These are phyloP conservation scores for Lactarius vividus DNA, from an alignment of 768 basidiomycete genomes.

Conservation along the genomic window DNA sequence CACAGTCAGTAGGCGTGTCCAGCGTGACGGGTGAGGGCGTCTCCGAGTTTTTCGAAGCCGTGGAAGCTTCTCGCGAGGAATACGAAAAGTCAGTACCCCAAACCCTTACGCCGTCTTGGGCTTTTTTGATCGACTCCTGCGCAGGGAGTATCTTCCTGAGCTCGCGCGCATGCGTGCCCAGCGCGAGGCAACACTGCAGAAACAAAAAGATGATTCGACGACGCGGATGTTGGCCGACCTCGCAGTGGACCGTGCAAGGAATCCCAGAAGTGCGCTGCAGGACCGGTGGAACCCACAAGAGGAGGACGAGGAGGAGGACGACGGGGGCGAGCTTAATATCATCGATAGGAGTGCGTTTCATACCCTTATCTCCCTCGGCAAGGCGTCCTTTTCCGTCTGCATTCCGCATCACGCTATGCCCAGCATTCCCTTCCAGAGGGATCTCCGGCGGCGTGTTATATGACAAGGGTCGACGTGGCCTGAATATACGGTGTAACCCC, in stretches of 20 bases:
- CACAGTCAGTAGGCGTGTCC: slow-evolving; percentile 90
- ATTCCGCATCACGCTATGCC: slow-evolving; percentile 5
- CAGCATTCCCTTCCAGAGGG: not conserved
- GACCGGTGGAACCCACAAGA: slow-evolving; percentile 67
- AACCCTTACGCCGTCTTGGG: not conserved
- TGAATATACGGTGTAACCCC: slow-evolving; percentile 4
- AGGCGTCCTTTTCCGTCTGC: slow-evolving; percentile 6
- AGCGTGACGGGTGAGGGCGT: slow-evolving; percentile 96
- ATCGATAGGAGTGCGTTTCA: slow-evolving; percentile 65
- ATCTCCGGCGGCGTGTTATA: slow-evolving; percentile 5
- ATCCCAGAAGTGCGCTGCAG: slow-evolving; percentile 52
- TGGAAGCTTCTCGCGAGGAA: slow-evolving; percentile 82
- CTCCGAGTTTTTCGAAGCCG: slow-evolving; percentile 86
- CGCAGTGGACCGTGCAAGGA: slow-evolving; percentile 62
- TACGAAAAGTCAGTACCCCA: slow-evolving; percentile 70
- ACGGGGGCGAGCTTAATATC: slow-evolving; percentile 49
- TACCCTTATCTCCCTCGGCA: slow-evolving; percentile 4
- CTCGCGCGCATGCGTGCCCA: slow-evolving; percentile 65
- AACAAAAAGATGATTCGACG: slow-evolving; percentile 73
- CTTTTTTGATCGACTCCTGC: slow-evolving; percentile 3
- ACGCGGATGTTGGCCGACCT: slow-evolving; percentile 77
- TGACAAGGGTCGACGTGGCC: slow-evolving; percentile 15
- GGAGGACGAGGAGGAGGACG: slow-evolving; percentile 46
- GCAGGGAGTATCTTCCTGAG: slow-evolving; percentile 90
- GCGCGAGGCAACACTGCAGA: slow-evolving; percentile 62